Base-by-base conservation (phyloP, 805 yeast genomes). In the Candida lessepsii region DNA sequence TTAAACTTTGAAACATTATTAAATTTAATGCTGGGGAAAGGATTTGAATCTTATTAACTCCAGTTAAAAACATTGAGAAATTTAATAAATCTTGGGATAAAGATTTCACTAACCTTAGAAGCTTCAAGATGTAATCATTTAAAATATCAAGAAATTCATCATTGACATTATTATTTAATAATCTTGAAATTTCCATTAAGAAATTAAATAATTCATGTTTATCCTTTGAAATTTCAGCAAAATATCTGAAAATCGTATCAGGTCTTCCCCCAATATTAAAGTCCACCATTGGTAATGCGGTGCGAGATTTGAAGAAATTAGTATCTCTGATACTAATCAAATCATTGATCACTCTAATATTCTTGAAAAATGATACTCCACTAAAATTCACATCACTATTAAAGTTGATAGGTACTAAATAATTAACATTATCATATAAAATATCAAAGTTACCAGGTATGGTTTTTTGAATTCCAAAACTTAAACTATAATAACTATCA, bases 121-220 rank as follows among this genome's bases (percentile, higher is more conserved):
- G 50, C 43, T 70, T 70, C 30, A 69, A 47, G 35, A 69, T 71
- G 40, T 59, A 56, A 45, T 73, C 77, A 32, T 54, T 46, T 11
- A 56, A 37, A 13, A 45, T 43, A 34, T 58, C 63, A 23, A 34
- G 37, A 14, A 45, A 35, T 35, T 56, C 60, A 23, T 47, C 46
- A 13, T 56, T 55, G 4, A 41, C 35, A 40, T 39, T 39, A 23
- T 35, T 42, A 10, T 37, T 36, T n/a, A 45, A 37, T 8, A 42
- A 28, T 6, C 9, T 29, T 1, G 39, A 21, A 11, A 71, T 53
- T 40, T 71, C 76, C 14, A 46, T 40, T n/a, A 71, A 46, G 40
- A 58, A 70, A n/a, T 54, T 50, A 23, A 60, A 46, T 11, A 73
- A 50, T 29, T 65, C 70, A 46, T 54, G 59, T 41, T 70, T 72